A percentile compares a stretch with the other conserved stretches of the same genome.
Conservation (phyloP, 2,329 filamentous ascomycete species). For the Fusarium transvaalense region DNA sequence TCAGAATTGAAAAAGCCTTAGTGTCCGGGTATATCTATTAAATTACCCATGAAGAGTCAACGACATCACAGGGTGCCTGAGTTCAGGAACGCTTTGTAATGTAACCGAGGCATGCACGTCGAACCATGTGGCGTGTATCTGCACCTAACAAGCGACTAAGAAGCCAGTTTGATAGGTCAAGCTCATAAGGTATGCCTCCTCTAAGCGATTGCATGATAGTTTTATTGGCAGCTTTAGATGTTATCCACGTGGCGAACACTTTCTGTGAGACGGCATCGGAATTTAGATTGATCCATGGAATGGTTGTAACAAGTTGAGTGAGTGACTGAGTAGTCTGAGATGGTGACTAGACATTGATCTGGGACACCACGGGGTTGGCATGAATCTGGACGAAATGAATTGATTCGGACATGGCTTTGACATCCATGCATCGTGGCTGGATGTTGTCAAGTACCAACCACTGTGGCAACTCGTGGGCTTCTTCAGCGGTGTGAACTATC, state of each 20-base stretch:
- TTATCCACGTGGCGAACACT: neutral
- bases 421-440: too few relatives aligned
- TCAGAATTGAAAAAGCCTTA: neutral
- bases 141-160: neutral
- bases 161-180: neutral
- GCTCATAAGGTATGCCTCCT: accelerated
- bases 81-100: neutral
- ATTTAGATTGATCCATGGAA: neutral
- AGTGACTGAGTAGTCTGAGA: neutral
- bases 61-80: too few relatives aligned
- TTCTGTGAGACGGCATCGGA: neutral
- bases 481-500: too few relatives aligned
- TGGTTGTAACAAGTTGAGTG: neutral
- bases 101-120: neutral
- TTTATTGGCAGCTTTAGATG: neutral
- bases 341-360: neutral
- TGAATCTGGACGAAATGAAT: too few relatives aligned
- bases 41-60: neutral
- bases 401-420: too few relatives aligned
- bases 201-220: neutral
- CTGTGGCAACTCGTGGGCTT: too few relatives aligned
- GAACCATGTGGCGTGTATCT: neutral
- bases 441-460: too few relatives aligned
- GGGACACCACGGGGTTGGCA: neutral
- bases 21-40: neutral